Evolutionary conservation across 306 rosid species (phyloP).

Genomic region (Pterocarpus macrocarpus): DNA sequence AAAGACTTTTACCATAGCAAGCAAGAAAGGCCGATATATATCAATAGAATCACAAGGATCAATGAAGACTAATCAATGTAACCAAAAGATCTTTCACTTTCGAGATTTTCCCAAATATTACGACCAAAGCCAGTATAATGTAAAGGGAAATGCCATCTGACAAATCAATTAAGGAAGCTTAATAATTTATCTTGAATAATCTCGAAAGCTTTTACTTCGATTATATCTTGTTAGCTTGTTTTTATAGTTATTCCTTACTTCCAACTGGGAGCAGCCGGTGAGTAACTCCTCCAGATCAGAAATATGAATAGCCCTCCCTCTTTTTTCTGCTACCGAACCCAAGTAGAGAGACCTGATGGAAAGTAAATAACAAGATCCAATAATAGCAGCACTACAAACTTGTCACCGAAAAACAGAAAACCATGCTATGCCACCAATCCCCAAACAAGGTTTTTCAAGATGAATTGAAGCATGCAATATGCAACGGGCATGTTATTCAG

Average conservation of each 20-base stretch:
- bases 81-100: neutral
- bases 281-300: constrained; percentile 92
- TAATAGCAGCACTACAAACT: constrained; percentile 43
- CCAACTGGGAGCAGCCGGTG: constrained; percentile 79
- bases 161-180: neutral
- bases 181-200: neutral
- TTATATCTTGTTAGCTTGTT: constrained; percentile 11
- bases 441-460: constrained; percentile 28
- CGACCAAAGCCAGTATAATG: neutral
- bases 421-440: constrained; percentile 9
- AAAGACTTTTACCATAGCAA: constrained; percentile 4
- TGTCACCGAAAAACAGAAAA: constrained; percentile 2
- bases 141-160: constrained; percentile 17
- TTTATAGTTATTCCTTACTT: constrained; percentile 69
- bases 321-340: constrained; percentile 86
- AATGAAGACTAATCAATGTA: constrained; percentile 21
- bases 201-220: neutral
- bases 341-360: constrained; percentile 82
- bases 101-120: neutral
- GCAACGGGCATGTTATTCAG: neutral
- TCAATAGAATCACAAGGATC: neutral
- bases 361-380: constrained; percentile 52
- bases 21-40: constrained; percentile 23
- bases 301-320: constrained; percentile 82
- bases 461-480: neutral